These are phyloP conservation scores for Acanthamoeba lenticulata DNA, from an alignment of 208 protist species.

Conservation along the genomic window DNA sequence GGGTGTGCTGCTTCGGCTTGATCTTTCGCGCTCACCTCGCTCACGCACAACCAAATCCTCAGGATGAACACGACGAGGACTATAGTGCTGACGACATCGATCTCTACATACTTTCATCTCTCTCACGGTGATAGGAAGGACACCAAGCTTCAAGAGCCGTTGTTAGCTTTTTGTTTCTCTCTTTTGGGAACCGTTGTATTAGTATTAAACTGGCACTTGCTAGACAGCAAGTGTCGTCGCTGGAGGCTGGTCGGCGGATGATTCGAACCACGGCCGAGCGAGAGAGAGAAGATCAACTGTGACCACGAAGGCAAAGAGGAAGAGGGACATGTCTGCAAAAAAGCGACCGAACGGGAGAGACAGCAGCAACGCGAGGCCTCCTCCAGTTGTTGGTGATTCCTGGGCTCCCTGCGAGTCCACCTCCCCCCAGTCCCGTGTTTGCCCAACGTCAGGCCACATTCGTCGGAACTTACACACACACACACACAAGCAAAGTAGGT, in stretches of 20 bases:
- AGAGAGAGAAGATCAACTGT: neutral
- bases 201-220: too few species aligned
- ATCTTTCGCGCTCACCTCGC: neutral
- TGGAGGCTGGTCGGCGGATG: neutral
- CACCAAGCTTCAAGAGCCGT: too few species aligned
- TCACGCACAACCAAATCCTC: neutral
- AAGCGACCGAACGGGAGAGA: neutral
- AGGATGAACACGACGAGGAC: constrained; percentile 35
- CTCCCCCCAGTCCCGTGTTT: too few species aligned
- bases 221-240: neutral
- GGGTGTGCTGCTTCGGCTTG: neutral
- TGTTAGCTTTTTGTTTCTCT: too few species aligned
- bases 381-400: too few species aligned
- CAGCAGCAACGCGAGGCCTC: neutral
- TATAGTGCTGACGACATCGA: constrained; percentile 37
- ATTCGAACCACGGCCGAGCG: neutral
- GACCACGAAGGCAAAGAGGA: neutral
- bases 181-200: too few species aligned
- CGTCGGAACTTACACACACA: neutral
- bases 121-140: too few species aligned
- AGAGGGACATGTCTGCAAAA: neutral
- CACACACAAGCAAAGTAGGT: neutral
- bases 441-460: too few species aligned
- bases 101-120: neutral
- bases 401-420: too few species aligned